Conservation (phyloP, 345 rosid genomes). For the Balakata baccata region DNA sequence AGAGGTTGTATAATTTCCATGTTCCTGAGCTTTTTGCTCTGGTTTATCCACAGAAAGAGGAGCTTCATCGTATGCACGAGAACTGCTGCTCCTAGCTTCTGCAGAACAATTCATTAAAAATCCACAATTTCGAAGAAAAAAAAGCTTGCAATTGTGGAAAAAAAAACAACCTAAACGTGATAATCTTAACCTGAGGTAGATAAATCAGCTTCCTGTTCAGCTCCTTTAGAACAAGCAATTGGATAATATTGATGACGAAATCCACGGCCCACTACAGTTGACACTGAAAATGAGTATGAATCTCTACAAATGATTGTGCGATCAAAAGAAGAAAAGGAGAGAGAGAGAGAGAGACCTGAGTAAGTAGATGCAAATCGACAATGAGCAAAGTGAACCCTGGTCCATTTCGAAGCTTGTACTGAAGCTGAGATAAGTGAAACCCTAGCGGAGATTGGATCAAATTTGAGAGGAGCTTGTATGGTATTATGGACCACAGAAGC, state of each 20-base stretch:
- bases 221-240: constrained; percentile 42
- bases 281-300: not conserved
- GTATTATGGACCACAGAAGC: constrained; percentile 60
- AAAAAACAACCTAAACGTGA: not conserved
- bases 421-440: constrained; percentile 30
- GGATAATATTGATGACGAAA: constrained; percentile 29
- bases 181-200: constrained; percentile 47
- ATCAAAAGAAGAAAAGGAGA: not conserved
- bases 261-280: constrained; percentile 32
- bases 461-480: constrained; percentile 42
- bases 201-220: constrained; percentile 54
- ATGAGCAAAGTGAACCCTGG: constrained; percentile 33
- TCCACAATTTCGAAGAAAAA: not conserved
- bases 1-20: constrained; percentile 46
- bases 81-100: constrained; percentile 44
- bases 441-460: constrained; percentile 35
- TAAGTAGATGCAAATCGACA: constrained; percentile 7
- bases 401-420: constrained; percentile 34
- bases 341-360: constrained; percentile 30
- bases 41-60: constrained; percentile 25
- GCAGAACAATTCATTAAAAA: constrained; percentile 26
- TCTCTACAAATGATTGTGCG: not conserved
- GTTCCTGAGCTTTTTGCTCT: constrained; percentile 34
- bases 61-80: constrained; percentile 29
- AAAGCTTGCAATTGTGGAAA: constrained; percentile 5